phyloP scores from a whole-genome alignment of 164 flowering plant genomes.

The Tinospora cordifolia region DNA sequence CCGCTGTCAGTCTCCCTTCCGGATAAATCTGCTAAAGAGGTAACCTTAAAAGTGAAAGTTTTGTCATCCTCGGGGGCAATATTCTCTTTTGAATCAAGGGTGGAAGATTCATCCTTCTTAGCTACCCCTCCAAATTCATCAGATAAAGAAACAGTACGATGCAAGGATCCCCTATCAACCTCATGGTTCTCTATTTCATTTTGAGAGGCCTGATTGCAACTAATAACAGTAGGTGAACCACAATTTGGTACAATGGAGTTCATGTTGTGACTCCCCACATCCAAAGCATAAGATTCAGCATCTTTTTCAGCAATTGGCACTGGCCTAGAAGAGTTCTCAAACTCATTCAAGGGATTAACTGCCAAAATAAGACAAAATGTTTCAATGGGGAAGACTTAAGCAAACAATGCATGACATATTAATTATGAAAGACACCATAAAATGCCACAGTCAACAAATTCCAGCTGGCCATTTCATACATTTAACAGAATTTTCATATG shows the following conservation, averaged over 20 bases:
- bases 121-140: slow-evolving; percentile 14
- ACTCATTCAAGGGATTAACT: slow-evolving; percentile 23
- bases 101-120: slow-evolving; percentile 12
- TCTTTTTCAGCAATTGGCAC: slow-evolving; percentile 12
- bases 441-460: background rate
- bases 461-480: background rate
- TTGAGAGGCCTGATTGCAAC: slow-evolving; percentile 25
- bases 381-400: background rate
- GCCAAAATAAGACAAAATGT: slow-evolving; percentile 4
- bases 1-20: slow-evolving; percentile 27
- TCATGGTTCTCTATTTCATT: slow-evolving; percentile 26
- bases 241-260: slow-evolving; percentile 28
- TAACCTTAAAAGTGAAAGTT: slow-evolving; percentile 51
- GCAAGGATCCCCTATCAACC: slow-evolving; percentile 12
- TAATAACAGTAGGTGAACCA: slow-evolving; percentile 41
- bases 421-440: background rate
- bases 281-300: slow-evolving; percentile 13
- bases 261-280: slow-evolving; percentile 17
- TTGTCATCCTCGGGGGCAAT: slow-evolving; percentile 33
- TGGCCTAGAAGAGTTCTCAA: slow-evolving; percentile 13
- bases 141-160: slow-evolving; percentile 21
- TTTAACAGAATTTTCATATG: background rate
- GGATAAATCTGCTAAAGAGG: slow-evolving; percentile 33
- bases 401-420: background rate
- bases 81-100: slow-evolving; percentile 25